Percentiles rank a stretch among this genome's conserved stretches.
These are phyloP conservation scores for Suillus variegatus DNA, from an alignment of 768 basidiomycete species.

Conservation along the genomic window DNA sequence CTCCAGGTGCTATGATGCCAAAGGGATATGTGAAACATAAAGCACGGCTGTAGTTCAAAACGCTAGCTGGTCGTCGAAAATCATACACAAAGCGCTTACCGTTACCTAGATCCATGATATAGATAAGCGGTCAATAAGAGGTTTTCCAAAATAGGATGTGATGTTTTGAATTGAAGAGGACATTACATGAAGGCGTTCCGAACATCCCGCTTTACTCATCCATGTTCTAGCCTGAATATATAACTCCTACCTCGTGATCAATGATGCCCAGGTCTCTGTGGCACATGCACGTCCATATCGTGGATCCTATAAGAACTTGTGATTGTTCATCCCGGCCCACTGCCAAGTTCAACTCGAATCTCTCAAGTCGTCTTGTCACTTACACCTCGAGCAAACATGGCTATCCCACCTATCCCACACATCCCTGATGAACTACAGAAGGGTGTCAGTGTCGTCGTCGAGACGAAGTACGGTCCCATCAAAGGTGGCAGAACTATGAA, in stretches of 20 bases:
- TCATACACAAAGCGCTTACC: neutral
- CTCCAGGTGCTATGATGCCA: slow-evolving; percentile 57
- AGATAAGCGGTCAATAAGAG: neutral
- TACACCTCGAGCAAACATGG: neutral
- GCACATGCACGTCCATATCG: neutral
- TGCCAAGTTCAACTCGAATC: neutral
- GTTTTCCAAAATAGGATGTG: neutral
- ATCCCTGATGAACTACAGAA: slow-evolving; percentile 58
- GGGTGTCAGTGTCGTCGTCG: slow-evolving; percentile 43
- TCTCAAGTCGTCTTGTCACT: neutral
- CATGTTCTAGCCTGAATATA: neutral
- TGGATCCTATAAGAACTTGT: slow-evolving; percentile 4
- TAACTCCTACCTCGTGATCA: slow-evolving; percentile 3
- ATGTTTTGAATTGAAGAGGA: too few species aligned
- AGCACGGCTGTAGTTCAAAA: slow-evolving; percentile 1
- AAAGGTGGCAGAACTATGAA: slow-evolving; percentile 61
- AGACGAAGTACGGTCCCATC: slow-evolving; percentile 57
- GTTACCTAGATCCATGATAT: too few species aligned
- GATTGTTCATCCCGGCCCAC: neutral
- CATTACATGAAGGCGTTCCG: neutral
- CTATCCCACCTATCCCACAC: slow-evolving; percentile 32
- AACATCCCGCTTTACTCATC: slow-evolving; percentile 9
- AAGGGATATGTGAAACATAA: slow-evolving; percentile 32
- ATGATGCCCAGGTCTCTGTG: too few species aligned
- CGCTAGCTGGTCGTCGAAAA: too few species aligned